Base-by-base conservation (phyloP, 1,139 yeast genomes). In the Blastobotrys aristatus region DNA sequence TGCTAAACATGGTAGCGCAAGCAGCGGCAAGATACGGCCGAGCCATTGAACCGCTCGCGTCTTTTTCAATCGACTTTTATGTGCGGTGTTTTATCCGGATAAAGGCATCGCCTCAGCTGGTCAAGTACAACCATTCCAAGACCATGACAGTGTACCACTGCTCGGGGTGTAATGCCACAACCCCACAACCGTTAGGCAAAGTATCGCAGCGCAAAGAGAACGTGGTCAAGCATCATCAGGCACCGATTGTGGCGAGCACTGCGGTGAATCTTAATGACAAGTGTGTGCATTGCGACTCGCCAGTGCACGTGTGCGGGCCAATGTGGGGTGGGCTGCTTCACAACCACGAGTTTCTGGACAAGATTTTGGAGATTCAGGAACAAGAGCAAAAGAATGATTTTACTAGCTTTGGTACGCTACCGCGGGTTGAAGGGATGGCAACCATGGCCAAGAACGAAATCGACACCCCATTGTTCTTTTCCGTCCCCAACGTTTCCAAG, bases 301-400 rank as follows among this genome's bases (percentile, higher is more conserved):
- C 77, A 4, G 78, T 78, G 62, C 95, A 85, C 61, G 65, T 92
- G 37, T 92, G 94, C 2, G 99, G 99, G 1, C 99, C 99, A 49
- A 87, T 92, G 96, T 92, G 95, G 84, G 87, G 79, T 10, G 96
- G 94, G 0, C 71, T 75, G 2, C 68, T 92, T 46, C 97, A 90
- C 61, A 76, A 83, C 61, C 64, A 66, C 31, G 77, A 74, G 17
- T 92, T 89, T 58, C 72, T 92, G 40, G 74, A 79, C 32, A 76
- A 73, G 55, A 74, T 90, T 42, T 70, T 87, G 47, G 71, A 74
- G 18, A 69, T 84, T 39, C 81, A 81, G 55, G 64, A 66, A 22
- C 14, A 16, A 24, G 46, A 43, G 21, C 18, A 32, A 2, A 16
- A 31, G 6, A 64, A 69, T 18, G 81, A 77, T 48, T 71, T 72